Percentiles rank a stretch among this genome's conserved stretches.
Evolutionary conservation across 345 rosid species (phyloP).

Genomic region (Triadica sebifera): DNA sequence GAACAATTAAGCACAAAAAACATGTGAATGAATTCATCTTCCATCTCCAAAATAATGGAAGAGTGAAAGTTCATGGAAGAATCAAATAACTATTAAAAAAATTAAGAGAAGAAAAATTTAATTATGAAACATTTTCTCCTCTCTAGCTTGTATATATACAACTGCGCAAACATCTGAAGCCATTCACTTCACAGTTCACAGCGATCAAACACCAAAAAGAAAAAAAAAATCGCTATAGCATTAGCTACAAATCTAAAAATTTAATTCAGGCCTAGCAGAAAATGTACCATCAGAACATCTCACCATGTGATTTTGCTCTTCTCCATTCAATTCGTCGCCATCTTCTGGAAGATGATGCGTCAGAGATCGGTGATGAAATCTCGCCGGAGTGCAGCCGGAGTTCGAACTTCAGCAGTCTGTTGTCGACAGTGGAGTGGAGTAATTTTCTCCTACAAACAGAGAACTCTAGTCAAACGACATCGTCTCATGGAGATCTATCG

Average conservation of each 20-base stretch:
- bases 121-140: neutral
- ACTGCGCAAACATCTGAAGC: neutral
- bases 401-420: constrained; percentile 3
- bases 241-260: neutral
- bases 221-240: too few species aligned
- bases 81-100: too few species aligned
- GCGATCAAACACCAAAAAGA: neutral
- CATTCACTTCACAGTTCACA: neutral
- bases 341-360: constrained; percentile 24
- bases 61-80: too few species aligned
- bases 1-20: too few species aligned
- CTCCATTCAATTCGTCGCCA: constrained; percentile 29
- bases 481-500: neutral
- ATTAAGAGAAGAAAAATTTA: too few species aligned
- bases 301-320: constrained; percentile 16
- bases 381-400: neutral
- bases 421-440: constrained; percentile 1
- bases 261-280: too few species aligned
- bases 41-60: too few species aligned
- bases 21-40: too few species aligned
- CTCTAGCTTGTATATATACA: neutral
- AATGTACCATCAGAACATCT: constrained; percentile 13
- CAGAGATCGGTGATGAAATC: neutral
- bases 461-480: neutral
- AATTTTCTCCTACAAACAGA: neutral